Evolutionary conservation across 2,329 filamentous ascomycete species (phyloP), one percentile per base, ranked within the genome.

Genomic region (Berkeleyomyces rouxiae): DNA sequence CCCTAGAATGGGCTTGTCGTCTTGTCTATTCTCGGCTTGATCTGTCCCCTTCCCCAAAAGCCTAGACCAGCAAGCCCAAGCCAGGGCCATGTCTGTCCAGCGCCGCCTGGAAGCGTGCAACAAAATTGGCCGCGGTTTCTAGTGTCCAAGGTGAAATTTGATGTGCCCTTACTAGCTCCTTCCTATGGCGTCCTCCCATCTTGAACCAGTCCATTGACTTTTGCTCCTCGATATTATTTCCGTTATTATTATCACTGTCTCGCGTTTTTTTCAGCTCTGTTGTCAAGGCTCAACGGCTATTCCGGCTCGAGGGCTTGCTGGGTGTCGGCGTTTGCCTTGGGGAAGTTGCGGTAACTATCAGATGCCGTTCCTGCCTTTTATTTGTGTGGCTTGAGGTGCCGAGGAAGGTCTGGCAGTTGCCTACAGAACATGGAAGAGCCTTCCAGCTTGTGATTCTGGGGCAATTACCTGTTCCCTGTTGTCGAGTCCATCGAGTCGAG

Each of bases 111-210:
- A 23, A 23, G 23, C 23, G 23, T 23, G 43, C 43, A 46, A 46
- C 11, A 46, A 46, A 46, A n/a, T 55, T 55, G 33, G 7, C 51
- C 51, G 51, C 33, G 33, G 36, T 37, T 55, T 53, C 49, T 55
- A 39, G 51, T 55, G 49, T 33, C 49, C 13, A n/a, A 36, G 36
- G 33, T 55, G 51, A 55, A 55, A 55, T 55, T 55, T 55, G 51
- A 55, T 55, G 51, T 55, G 51, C 51, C 51, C 51, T 55, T 36
- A 39, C 51, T 55, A 55, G 51, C 33, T 55, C 43, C 43, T 46
- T 46, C 43, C 13, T 46, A 7, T 46, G 43, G 11, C 7, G 43
- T 11, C 23, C 23, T 23, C 23, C 23, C 23, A 23, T 23, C 16
- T 3, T 13, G 43, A 46, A 46, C 4, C 13, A 46, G 43, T 7